Conservation (phyloP, 2,329 filamentous ascomycete genomes). For the Escovopsis weberi region DNA sequence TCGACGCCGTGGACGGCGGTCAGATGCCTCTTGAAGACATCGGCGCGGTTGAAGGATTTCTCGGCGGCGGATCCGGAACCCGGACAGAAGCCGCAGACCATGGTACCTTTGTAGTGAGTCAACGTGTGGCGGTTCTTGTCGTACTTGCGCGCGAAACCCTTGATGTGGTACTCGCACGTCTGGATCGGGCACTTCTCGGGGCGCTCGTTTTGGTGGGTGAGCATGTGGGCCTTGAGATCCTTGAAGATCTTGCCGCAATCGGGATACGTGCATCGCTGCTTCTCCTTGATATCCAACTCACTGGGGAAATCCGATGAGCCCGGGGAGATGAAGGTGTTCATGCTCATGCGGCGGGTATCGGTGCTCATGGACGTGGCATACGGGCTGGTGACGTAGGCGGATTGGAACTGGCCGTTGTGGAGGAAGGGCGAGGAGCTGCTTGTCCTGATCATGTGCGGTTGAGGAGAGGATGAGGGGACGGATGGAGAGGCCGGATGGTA, state of each 20-base stretch:
- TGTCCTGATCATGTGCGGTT: slow-evolving; percentile 31
- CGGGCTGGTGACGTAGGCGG: slow-evolving; percentile 38
- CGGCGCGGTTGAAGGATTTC: slow-evolving; percentile 90
- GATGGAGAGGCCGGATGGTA: slow-evolving; percentile 47
- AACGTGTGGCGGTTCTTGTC: slow-evolving; percentile 91
- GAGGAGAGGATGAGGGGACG: slow-evolving; percentile 39
- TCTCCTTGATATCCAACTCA: slow-evolving; percentile 50
- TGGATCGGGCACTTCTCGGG: slow-evolving; percentile 90
- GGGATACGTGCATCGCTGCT: slow-evolving; percentile 61
- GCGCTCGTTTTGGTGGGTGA: slow-evolving; percentile 81
- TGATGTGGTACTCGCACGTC: slow-evolving; percentile 81
- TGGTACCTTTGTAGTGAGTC: slow-evolving; percentile 93
- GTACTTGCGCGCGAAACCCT: slow-evolving; percentile 89
- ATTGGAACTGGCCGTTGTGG: slow-evolving; percentile 37
- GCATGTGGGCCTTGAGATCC: slow-evolving; percentile 85
- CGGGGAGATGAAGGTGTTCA: slow-evolving; percentile 53
- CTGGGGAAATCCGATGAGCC: slow-evolving; percentile 44
- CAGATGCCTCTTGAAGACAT: slow-evolving; percentile 90
- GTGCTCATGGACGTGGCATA: slow-evolving; percentile 31
- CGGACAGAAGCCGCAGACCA: slow-evolving; percentile 92
- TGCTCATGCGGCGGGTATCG: slow-evolving; percentile 47
- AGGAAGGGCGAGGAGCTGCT: slow-evolving; percentile 55
- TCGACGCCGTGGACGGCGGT: slow-evolving; percentile 86
- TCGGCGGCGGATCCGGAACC: slow-evolving; percentile 77
- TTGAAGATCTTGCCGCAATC: slow-evolving; percentile 82